Base-by-base conservation (phyloP, 768 basidiomycete genomes). In the Auriscalpium orientale region DNA sequence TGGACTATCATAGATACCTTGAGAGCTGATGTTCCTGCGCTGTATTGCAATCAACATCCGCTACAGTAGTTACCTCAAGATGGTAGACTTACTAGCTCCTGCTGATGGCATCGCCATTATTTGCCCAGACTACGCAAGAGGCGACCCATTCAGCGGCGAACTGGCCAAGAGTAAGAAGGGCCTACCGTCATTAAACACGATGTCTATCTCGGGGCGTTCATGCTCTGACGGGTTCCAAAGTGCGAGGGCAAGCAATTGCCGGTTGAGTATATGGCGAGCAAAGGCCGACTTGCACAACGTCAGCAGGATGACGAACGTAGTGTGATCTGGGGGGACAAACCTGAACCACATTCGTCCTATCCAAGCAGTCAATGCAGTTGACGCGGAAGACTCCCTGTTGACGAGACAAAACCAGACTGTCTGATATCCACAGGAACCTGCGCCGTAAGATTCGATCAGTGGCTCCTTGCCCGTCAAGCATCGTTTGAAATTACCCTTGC, bases 81-180 rank as follows among this genome's bases (percentile, higher is more conserved):
- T 34, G 10, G 2, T 45, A 60, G 46, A 76, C 85, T 66, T 66
- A 90, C 89, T 91, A 92, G 54, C 87, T 87, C 54, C 88, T 79
- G 68, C 90, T 94, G 56, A 97, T 90, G 6, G 91, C 88, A 67
- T 99, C 97, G 0, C 97, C 97, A 62, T 98, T 98, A 66, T 98
- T 97, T 2, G 97, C 97, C 97, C 97, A 99, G 16, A 92, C 90
- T 90, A 57, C 21, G 46, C 40, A 57, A 22, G 16, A 28, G 28
- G 28, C 28, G 28, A 28, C 7, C 28, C n/a, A 53, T 52, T 54
- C 20, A 46, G 52, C 57, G 44, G 60, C 36, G 16, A 34, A n/a
- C 34, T 28, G 28, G 22, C 38, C 12, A 13, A 8, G 33, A 45
- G 36, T 46, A 9, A 21, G 28, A 28, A n/a, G 8, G 67, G 61